Base-by-base conservation (phyloP, 495 filamentous ascomycete genomes). In the Lophiostoma macrostomum region DNA sequence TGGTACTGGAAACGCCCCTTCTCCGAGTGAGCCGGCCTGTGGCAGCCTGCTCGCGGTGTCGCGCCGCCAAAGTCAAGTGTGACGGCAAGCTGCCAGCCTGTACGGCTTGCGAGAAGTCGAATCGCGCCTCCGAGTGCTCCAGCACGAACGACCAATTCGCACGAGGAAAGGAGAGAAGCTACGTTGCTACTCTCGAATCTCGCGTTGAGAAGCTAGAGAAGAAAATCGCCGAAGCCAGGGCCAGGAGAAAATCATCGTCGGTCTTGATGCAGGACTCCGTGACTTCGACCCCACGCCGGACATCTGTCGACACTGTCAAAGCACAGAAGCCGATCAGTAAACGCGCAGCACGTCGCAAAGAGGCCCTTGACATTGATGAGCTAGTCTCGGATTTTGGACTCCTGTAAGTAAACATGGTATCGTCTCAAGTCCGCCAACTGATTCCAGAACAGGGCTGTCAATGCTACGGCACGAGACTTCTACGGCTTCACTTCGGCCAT, bases 41-140 rank as follows among this genome's bases (percentile, higher is more conserved):
- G 29, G 90, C 89, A 50, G 91, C 91, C 4, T 97, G 91, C 70
- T 89, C 87, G 43, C 82, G 88, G 77, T 97, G 91, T 74, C 85
- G 91, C 41, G 79, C 82, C 37, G 90, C 90, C 41, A 97, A 97
- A 73, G 88, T 95, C 67, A 95, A 86, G 79, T 97, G 91, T 58
- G 91, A 97, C 73, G 90, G 90, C 44, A 95, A 95, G 66, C 75
- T 97, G 14, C 91, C 91, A 12, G 87, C 90, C 16, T 97, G 91
- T 65, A 90, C 88, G 13, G 90, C 91, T 19, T 96, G 91, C 62
- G 91, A 95, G 66, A 86, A 86, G 65, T 84, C 85, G 6, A 87
- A 87, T 32, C 86, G 85, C 46, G 81, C 83, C 34, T 79, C 76
- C 57, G 87, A 88, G 55, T 97, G 91, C 67, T 91, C 90, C n/a